Base-by-base conservation (phyloP, 257 asterid genomes). In the Solanum raphanifolium region DNA sequence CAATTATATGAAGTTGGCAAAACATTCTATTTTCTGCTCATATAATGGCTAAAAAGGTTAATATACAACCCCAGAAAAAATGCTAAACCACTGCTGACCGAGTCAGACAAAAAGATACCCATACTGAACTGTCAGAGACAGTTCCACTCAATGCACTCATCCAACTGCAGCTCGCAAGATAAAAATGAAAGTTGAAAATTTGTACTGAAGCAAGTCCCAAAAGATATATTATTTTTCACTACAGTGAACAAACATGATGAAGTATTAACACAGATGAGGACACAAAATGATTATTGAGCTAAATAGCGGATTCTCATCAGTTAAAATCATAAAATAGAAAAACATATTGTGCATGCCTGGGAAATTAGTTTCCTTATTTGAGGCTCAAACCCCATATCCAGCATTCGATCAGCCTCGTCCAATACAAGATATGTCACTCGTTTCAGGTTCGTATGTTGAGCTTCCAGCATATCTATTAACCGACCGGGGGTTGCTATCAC, bases 341-440 rank as follows among this genome's bases (percentile, higher is more conserved):
- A n/a, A n/a, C 3, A 71, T 18, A 86, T 4, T 39, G 71, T 84
- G 39, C 85, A 88, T 85, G 91, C 99, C 95, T 96, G 98, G 85
- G 98, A 92, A 89, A 95, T 75, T 87, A 96, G 90, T 95, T 96
- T 95, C 90, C 98, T 92, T 88, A 95, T 96, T 91, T 96, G 99
- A 86, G 99, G 99, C 93, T 96, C 98, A 93, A 96, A 96, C 39
- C 99, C 99, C 98, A 96, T 96, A 93, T 96, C 99, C 52, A 95
- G 93, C 99, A 96, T 95, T 78, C 99, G 97, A 88, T 95, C 99
- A 88, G 99, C 99, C 93, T 96, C 99, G 66, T 96, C 99, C 89
- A 96, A 87, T 85, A 96, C 99, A 69, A 96, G 98, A 88, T 96
- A 96, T 20, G 99, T 96, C 83, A 96, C 97, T 88, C 99, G 91